These are phyloP conservation scores for Scopulariopsis brevicaulis DNA, from an alignment of 2,329 filamentous ascomycete genomes.

Conservation along the genomic window DNA sequence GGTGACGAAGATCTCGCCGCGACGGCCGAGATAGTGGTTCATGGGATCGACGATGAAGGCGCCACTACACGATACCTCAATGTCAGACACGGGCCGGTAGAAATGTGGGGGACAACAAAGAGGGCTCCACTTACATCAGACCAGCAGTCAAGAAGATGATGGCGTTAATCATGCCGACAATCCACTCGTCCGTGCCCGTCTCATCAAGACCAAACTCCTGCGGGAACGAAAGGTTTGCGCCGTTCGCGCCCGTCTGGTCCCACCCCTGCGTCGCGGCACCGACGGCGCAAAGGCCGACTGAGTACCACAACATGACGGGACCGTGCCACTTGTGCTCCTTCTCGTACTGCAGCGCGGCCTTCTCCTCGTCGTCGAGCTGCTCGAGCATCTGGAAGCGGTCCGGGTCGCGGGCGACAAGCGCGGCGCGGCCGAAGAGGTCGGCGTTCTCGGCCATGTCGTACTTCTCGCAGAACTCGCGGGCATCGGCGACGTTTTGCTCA, in stretches of 20 bases:
- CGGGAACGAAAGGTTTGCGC: conserved; percentile 50
- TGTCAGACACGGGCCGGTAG: background rate
- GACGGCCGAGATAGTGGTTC: conserved; percentile 53
- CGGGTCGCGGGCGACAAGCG: conserved; percentile 21
- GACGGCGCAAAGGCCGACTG: conserved; percentile 42
- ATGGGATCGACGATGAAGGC: conserved; percentile 28
- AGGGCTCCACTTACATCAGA: conserved; percentile 36
- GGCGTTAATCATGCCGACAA: conserved; percentile 20
- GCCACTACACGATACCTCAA: conserved; percentile 8
- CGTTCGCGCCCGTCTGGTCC: conserved; percentile 53
- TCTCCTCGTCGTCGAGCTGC: conserved; percentile 19
- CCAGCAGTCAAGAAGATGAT: conserved; percentile 33
- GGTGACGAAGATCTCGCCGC: conserved; percentile 53
- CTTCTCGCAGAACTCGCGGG: conserved; percentile 35
- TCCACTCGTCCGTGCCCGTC: conserved; percentile 30
- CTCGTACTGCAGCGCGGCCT: conserved; percentile 25
- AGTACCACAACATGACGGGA: conserved; percentile 26
- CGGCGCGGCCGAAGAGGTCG: conserved; percentile 24
- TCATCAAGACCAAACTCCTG: conserved; percentile 22
- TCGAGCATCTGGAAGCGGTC: conserved; percentile 14
- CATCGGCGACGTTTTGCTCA: conserved; percentile 20
- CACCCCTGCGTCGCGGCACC: conserved; percentile 48
- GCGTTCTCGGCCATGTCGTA: conserved; percentile 36
- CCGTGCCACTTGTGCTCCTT: conserved; percentile 48
- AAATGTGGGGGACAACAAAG: conserved; percentile 28